Evolutionary conservation across 495 filamentous ascomycete species (phyloP), one percentile per base, ranked within the genome.

Genomic region (Neurospora tetrasperma): DNA sequence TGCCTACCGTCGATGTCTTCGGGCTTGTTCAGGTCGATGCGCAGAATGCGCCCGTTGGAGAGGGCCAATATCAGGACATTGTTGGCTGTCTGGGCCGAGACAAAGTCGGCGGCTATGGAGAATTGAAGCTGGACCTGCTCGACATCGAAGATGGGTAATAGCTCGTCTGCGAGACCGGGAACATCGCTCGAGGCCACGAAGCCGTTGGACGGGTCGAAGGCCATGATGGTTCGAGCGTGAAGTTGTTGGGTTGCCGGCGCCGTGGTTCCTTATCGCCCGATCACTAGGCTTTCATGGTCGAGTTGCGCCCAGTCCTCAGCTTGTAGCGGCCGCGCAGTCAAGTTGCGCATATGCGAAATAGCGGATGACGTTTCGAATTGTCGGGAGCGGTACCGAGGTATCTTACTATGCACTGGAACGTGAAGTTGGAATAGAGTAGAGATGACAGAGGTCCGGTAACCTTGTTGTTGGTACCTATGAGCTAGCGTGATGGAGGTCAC

Each of bases 51-150:
- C 41, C 92, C 92, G 59, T 92, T 97, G 0, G 92, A 93, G 48
- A 98, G 84, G 39, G 96, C 96, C 69, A 99, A 83, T 16, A 98
- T 89, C 71, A 99, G 87, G 69, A 98, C 94, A 87, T 99, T 98
- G 83, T 99, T 98, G 71, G 95, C 94, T 39, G 97, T 94, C 82
- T 97, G 94, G 59, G 94, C 94, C 35, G 96, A 94, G 42, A 97
- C 96, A 79, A 99, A 98, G 82, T 97, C 93, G 75, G 93, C 92
- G 31, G 94, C 91, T 74, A 98, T 90, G 40, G 90, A 88, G 85
- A 98, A 98, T 77, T 94, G 92, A 69, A 98, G 91, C 84, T 93
- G 89, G 23, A 99, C 96, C 73, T 85, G 90, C 80, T 95, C 91
- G 78, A 98, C 89, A 78, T 97, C 90, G 85, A 99, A 98, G 81